Evolutionary conservation across 177 flowering plant genomes (phyloP).

Genomic region (Vitis hybrid): DNA sequence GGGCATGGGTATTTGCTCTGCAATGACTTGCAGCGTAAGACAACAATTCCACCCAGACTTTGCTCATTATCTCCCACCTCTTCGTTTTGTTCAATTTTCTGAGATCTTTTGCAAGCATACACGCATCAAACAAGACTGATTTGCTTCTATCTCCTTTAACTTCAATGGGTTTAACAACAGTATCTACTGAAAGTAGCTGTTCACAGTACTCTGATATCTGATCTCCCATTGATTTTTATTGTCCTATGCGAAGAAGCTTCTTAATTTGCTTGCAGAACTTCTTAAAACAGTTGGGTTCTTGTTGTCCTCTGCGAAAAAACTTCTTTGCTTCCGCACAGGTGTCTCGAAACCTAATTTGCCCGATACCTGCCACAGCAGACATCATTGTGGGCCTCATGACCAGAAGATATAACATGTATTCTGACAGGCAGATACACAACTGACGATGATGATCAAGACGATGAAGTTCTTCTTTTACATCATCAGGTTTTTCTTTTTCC

Average conservation of each 20-base stretch:
- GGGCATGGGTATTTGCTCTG: slow-evolving; percentile 12
- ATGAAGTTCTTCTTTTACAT: not conserved
- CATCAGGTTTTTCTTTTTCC: not conserved
- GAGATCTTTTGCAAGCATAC: slow-evolving; percentile 7
- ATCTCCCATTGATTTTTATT: no score
- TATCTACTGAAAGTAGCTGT: no score
- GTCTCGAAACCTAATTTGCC: slow-evolving; percentile 22
- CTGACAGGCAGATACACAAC: slow-evolving; percentile 18
- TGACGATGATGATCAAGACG: not conserved
- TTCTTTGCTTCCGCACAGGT: slow-evolving; percentile 32
- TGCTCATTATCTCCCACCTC: slow-evolving; percentile 20
- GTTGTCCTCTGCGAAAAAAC: slow-evolving; percentile 8
- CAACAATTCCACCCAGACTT: slow-evolving; percentile 27
- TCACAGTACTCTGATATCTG: no score
- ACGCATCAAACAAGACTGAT: slow-evolving; percentile 11
- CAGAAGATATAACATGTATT: slow-evolving; percentile 36
- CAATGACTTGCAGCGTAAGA: slow-evolving; percentile 17
- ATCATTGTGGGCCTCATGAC: slow-evolving; percentile 28
- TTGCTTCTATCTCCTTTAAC: slow-evolving; percentile 7
- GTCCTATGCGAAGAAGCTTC: no score
- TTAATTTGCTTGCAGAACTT: no score
- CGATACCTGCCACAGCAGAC: slow-evolving; percentile 25
- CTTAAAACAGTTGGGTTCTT: no score
- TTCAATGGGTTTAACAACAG: no score
- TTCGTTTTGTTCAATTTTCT: not conserved